Evolutionary conservation across 192 early-diverging fungal species (phyloP).

Genomic region (Podila horticola): DNA sequence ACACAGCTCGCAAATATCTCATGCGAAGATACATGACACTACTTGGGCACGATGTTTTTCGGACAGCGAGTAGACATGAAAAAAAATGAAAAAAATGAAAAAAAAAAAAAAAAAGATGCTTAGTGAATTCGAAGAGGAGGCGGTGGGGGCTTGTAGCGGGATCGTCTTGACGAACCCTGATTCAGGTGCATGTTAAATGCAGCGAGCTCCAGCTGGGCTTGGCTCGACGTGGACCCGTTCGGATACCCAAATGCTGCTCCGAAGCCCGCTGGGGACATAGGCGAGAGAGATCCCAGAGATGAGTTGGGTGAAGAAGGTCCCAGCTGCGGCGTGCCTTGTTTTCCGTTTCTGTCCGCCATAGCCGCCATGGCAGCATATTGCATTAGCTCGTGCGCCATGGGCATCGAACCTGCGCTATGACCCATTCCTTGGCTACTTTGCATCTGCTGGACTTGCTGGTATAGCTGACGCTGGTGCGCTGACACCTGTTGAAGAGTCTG

Average conservation of each 20-base stretch:
- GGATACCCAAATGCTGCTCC: neutral
- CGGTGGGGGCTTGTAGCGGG: slow-evolving; percentile 40
- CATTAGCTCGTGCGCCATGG: slow-evolving; percentile 43
- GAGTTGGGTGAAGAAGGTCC: slow-evolving; percentile 7
- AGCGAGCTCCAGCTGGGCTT: slow-evolving; percentile 17
- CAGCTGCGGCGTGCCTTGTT: neutral
- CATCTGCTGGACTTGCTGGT: slow-evolving; percentile 34
- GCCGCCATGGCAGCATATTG: slow-evolving; percentile 36
- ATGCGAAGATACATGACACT: neutral
- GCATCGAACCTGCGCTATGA: neutral
- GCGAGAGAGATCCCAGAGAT: neutral
- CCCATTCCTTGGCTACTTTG: neutral
- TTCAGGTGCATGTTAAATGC: slow-evolving; percentile 36
- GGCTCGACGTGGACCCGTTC: slow-evolving; percentile 3
- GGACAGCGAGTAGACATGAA: too few relatives aligned
- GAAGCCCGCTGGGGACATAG: neutral
- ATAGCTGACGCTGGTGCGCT: slow-evolving; percentile 38
- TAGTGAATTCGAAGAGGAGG: slow-evolving; percentile 9
- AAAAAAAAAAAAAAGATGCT: neutral
- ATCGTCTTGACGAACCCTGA: slow-evolving; percentile 38
- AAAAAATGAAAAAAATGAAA: neutral
- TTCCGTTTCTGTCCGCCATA: neutral
- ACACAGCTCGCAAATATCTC: neutral
- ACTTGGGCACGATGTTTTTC: neutral
- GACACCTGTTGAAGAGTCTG: slow-evolving; percentile 45